A percentile compares a stretch with the other conserved stretches of the same genome.
Evolutionary conservation across 148 eudicot genomes (phyloP).

Genomic region (Nepenthes gracilis): DNA sequence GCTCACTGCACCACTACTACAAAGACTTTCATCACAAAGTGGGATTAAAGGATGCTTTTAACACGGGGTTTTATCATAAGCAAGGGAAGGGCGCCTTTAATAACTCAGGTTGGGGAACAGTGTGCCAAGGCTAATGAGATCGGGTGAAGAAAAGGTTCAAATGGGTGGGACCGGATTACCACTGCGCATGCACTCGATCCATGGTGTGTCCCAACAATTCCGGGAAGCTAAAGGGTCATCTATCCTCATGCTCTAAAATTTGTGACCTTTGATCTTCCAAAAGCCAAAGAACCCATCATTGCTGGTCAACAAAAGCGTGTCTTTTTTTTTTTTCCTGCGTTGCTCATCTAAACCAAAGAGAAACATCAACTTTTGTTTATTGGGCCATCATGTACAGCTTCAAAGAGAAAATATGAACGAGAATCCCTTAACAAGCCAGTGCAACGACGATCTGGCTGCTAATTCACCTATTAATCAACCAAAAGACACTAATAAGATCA

Average conservation of each 20-base stretch:
- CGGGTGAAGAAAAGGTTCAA: too few relatives aligned
- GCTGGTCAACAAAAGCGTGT: conserved; percentile 17
- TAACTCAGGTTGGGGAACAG: too few relatives aligned
- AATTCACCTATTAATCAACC: not conserved
- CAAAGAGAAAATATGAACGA: not conserved
- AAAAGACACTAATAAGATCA: not conserved
- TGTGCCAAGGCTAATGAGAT: too few relatives aligned
- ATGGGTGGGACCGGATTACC: conserved; percentile 29
- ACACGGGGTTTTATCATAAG: too few relatives aligned
- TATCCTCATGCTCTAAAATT: conserved; percentile 31
- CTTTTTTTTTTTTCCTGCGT: conserved; percentile 8
- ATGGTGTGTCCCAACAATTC: not conserved
- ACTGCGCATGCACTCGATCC: conserved; percentile 39
- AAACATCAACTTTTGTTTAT: conserved; percentile 8
- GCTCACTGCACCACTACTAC: not conserved
- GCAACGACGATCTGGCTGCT: not conserved
- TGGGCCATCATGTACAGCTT: conserved; percentile 15
- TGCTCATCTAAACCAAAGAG: conserved; percentile 5
- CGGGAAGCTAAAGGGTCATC: not conserved
- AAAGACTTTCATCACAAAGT: not conserved
- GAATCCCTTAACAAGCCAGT: not conserved
- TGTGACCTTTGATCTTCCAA: conserved; percentile 18
- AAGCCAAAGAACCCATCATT: conserved; percentile 25
- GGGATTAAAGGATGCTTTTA: not conserved
- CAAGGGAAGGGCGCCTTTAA: too few relatives aligned